Base-by-base conservation (phyloP, 768 basidiomycete species). In the Lentinula sp. region DNA sequence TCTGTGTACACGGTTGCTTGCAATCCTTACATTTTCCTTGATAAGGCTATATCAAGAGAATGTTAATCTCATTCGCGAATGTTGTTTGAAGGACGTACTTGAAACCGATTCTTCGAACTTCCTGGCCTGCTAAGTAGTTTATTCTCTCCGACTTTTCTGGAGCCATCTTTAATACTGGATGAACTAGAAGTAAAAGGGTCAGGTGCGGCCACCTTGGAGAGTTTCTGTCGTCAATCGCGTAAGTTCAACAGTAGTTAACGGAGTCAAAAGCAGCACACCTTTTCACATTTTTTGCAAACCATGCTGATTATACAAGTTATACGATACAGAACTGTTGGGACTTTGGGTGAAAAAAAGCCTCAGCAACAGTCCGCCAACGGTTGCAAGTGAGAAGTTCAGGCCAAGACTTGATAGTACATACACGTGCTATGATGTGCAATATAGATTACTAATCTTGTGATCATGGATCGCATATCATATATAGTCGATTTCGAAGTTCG, bases 281-380 rank as follows among this genome's bases (percentile, higher is more conserved):
- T 78, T 76, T 91, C 90, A 73, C 91, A 93, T 80, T 91, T 93
- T 74, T 82, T 86, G 79, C 91, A 93, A 65, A 93, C 91, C 91
- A 93, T 93, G 74, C 61, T 33, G 13, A n/a, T 4, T 13, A 13
- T 5, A 8, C 37, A 12, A 16, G 16, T 7, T 20, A 7, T 6
- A 54, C 7, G 6, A 37, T 18, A 23, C 23, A 42, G 15, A 35
- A 15, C 10, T 20, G 50, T 33, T 36, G 35, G 28, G 28, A 3
- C 0, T 28, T 28, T 28, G 28, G 28, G 28, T 28, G 28, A 3
- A 28, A 28, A 3, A 28, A 28, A 28, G 28, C 28, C 3, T 23
- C 3, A 23, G 23, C 4, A 28, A 28, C 28, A 28, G 28, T 28
- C 28, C 28, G 28, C 28, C 3, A 28, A 28, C 35, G 12, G 20